These are phyloP conservation scores for Xylariaceae sp. DNA, from an alignment of 2,329 filamentous ascomycete genomes.

Conservation along the genomic window DNA sequence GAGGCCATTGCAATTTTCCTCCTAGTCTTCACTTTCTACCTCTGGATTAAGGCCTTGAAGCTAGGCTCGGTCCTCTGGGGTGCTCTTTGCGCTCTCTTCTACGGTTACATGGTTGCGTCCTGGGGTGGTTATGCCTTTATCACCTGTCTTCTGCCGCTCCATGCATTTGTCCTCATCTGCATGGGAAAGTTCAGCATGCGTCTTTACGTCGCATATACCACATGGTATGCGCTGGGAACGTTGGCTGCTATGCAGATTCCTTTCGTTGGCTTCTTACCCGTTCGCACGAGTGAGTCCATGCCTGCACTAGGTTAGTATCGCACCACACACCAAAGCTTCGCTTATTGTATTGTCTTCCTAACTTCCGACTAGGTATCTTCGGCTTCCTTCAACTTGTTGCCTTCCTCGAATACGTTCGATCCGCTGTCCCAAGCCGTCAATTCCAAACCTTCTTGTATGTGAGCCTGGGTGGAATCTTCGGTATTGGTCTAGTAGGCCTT, in stretches of 20 bases:
- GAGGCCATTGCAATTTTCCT: conserved; percentile 99
- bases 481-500: conserved; percentile 67
- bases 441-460: conserved; percentile 85
- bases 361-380: conserved; percentile 66
- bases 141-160: conserved; percentile 90
- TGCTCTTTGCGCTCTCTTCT: conserved; percentile 88
- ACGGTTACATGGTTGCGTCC: conserved; percentile 99
- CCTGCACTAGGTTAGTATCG: conserved; percentile 70
- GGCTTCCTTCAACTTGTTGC: conserved; percentile 90
- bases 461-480: conserved; percentile 69
- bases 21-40: conserved; percentile 94
- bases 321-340: neutral
- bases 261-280: conserved; percentile 94
- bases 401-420: conserved; percentile 84
- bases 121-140: conserved; percentile 99
- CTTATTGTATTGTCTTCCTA: neutral
- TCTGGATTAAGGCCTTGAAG: conserved; percentile 99
- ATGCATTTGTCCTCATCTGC: conserved; percentile 87
- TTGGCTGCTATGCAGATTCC: conserved; percentile 98
- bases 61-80: conserved; percentile 96
- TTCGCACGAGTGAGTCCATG: conserved; percentile 98
- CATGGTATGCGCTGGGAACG: conserved; percentile 95
- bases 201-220: conserved; percentile 93
- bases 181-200: conserved; percentile 96
- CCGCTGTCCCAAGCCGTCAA: conserved; percentile 85